Evolutionary conservation across 768 basidiomycete genomes (phyloP), one percentile per base, ranked within the genome.

Genomic region (Asterophora parasitica): DNA sequence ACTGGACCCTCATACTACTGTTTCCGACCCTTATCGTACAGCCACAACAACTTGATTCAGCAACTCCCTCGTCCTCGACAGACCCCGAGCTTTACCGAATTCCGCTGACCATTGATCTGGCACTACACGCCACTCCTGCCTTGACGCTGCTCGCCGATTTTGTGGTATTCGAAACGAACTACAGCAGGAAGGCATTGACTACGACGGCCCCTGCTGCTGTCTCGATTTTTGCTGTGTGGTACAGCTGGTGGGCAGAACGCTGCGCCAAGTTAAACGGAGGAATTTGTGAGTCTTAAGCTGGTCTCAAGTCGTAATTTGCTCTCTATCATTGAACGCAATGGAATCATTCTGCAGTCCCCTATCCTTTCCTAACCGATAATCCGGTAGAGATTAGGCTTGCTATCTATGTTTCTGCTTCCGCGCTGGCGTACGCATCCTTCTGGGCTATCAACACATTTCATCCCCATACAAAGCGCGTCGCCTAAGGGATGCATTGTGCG

Each of bases 341-440:
- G 42, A 4, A 47, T 32, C 2, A n/a, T n/a, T 27, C 1, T 23
- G 3, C 10, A 87, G 86, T 90, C 68, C 87, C 89, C 20, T 92
- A 92, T 65, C 90, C 90, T 0, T 92, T 92, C 68, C 69, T 92
- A 49, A 87, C 81, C 0, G 55, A 82, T 13, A 82, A 75, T 58
- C 66, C 78, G 0, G 66, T 82, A 15, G 53, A 58, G 7, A 64
- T 71, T 26, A 76, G 88, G 11, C 52, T 82, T 10, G 64, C 61
- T 6, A 87, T 91, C 31, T 92, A 92, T 64, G 58, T 60, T 28
- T 72, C 65, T 5, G 73, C 78, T 1, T 72, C 76, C 0, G 44
- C 66, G 1, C 63, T 86, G 17, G 83, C 82, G 2, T 68, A 79
- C 31, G 33, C 69, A 9, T 77, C 77, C 4, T 85, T 91, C 59